These are phyloP conservation scores for Collybiopsis luxurians DNA, from an alignment of 768 basidiomycete genomes.

Conservation along the genomic window DNA sequence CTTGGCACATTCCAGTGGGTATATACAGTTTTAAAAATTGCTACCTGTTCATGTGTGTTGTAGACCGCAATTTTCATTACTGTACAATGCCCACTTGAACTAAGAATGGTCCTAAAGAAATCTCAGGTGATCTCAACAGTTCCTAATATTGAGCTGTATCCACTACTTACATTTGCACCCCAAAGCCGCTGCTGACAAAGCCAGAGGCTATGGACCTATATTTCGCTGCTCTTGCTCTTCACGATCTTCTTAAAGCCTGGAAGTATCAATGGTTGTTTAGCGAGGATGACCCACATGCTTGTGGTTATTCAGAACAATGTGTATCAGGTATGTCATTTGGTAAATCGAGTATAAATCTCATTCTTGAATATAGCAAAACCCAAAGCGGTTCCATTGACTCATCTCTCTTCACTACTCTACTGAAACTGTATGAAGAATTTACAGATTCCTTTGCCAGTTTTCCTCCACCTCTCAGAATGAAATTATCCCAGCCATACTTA, in stretches of 20 bases:
- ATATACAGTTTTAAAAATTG: too few relatives aligned
- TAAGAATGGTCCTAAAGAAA: too few relatives aligned
- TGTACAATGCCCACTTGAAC: too few relatives aligned
- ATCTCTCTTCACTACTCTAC: conserved; percentile 64
- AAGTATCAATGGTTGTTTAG: conserved; percentile 68
- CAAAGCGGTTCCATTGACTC: conserved; percentile 51
- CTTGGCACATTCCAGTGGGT: too few relatives aligned
- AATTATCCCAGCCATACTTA: conserved; percentile 35
- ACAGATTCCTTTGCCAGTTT: conserved; percentile 51
- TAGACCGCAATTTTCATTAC: too few relatives aligned
- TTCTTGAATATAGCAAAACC: conserved; percentile 48
- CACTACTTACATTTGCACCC: conserved; percentile 78
- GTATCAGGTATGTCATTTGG: conserved; percentile 56
- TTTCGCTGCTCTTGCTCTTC: conserved; percentile 63
- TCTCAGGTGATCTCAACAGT: too few relatives aligned
- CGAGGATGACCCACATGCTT: conserved; percentile 53
- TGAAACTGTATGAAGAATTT: conserved; percentile 62
- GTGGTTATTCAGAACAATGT: conserved; percentile 53
- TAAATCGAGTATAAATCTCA: neutral
- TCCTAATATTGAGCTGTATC: too few relatives aligned
- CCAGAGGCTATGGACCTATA: conserved; percentile 74
- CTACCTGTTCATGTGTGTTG: too few relatives aligned
- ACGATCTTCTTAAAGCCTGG: conserved; percentile 69
- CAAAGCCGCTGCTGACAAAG: conserved; percentile 67
- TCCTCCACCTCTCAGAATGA: neutral